phyloP scores from a whole-genome alignment of 345 rosid genomes.

The Boechera stricta region DNA sequence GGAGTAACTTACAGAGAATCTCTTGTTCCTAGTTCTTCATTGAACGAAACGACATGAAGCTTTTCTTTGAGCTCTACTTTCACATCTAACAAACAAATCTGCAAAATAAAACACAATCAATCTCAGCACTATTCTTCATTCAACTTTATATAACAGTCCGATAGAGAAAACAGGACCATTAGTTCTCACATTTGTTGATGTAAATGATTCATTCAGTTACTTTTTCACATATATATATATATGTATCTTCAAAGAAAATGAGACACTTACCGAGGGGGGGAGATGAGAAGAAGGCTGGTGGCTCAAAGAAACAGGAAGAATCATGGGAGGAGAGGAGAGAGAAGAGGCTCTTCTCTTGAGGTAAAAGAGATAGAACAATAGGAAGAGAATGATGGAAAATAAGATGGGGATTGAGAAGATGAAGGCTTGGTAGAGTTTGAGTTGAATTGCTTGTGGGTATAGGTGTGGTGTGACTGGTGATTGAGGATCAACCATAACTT shows the following conservation, averaged over 20 bases:
- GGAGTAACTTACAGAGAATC: conserved; percentile 80
- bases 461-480: conserved; percentile 67
- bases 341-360: conserved; percentile 86
- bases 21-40: conserved; percentile 71
- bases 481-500: conserved; percentile 69
- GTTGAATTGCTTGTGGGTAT: conserved; percentile 85
- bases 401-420: conserved; percentile 95
- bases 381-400: conserved; percentile 84
- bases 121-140: conserved; percentile 17
- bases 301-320: conserved; percentile 54
- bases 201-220: conserved; percentile 6
- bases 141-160: neutral
- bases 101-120: conserved; percentile 25
- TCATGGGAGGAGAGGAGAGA: conserved; percentile 50
- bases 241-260: conserved; percentile 13
- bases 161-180: conserved; percentile 10
- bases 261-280: conserved; percentile 56
- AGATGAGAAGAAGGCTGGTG: conserved; percentile 50
- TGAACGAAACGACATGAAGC: conserved; percentile 73
- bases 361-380: conserved; percentile 89
- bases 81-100: conserved; percentile 64
- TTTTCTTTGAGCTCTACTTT: conserved; percentile 64
- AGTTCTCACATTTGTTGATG: neutral
- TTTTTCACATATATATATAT: neutral
- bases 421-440: conserved; percentile 94